phyloP scores from a whole-genome alignment of 352 stramenopile genomes.

The Globisporangium iwayamae region DNA sequence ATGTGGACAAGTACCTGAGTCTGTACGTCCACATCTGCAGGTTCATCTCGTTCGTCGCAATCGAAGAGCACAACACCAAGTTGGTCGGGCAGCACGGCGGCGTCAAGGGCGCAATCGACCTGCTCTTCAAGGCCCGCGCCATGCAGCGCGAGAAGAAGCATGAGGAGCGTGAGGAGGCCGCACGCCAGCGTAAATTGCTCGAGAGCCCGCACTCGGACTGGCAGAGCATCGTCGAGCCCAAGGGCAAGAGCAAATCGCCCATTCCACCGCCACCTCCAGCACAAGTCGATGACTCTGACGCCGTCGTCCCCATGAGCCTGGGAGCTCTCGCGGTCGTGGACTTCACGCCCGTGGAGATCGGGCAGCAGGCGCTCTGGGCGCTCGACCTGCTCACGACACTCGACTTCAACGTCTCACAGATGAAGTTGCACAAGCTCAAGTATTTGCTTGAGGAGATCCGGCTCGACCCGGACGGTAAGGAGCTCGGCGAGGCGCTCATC shows the following conservation, averaged over 20 bases:
- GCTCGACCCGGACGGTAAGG: slow-evolving; percentile 51
- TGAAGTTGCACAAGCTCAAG: slow-evolving; percentile 72
- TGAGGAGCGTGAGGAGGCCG: slow-evolving; percentile 31
- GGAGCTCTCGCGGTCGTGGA: slow-evolving; percentile 50
- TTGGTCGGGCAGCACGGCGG: slow-evolving; percentile 53
- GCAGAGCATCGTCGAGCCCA: slow-evolving; percentile 33
- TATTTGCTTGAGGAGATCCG: slow-evolving; percentile 72
- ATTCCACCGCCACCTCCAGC: slow-evolving; percentile 14
- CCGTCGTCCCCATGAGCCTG: slow-evolving; percentile 28
- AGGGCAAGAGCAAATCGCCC: slow-evolving; percentile 18
- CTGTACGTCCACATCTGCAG: slow-evolving; percentile 60
- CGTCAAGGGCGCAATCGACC: slow-evolving; percentile 52
- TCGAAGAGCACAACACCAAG: slow-evolving; percentile 51
- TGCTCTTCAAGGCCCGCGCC: slow-evolving; percentile 57
- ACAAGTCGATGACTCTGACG: slow-evolving; percentile 21
- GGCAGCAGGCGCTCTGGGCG: slow-evolving; percentile 66
- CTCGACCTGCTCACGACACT: slow-evolving; percentile 62
- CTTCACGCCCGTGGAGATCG: slow-evolving; percentile 62
- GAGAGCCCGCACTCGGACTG: slow-evolving; percentile 32
- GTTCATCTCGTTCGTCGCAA: slow-evolving; percentile 58
- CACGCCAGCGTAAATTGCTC: slow-evolving; percentile 22
- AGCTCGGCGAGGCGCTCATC: slow-evolving; percentile 51
- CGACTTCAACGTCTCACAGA: slow-evolving; percentile 67
- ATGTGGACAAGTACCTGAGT: slow-evolving; percentile 48
- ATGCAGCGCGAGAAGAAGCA: slow-evolving; percentile 51